Evolutionary conservation across 2,329 filamentous ascomycete species (phyloP).

Genomic region (Aureobasidium musti): DNA sequence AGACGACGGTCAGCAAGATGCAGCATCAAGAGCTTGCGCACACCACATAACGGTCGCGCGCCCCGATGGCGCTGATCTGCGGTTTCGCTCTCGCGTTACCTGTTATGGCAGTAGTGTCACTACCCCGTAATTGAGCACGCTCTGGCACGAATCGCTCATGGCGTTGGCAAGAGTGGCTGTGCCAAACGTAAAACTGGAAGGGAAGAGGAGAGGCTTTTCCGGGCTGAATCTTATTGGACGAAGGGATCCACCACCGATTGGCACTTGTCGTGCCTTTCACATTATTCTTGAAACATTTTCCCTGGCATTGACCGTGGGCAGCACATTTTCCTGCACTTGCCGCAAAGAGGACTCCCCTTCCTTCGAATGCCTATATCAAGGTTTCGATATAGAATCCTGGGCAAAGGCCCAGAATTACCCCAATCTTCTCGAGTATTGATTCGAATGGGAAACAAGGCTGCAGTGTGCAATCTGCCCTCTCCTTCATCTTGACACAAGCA

Average conservation of each 20-base stretch:
- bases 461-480: neutral
- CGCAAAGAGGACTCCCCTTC: neutral
- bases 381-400: neutral
- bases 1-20: slow-evolving; percentile 19
- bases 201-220: slow-evolving; percentile 18
- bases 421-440: too few relatives aligned
- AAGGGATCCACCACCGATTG: neutral
- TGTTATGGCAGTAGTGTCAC: neutral
- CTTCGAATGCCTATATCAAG: slow-evolving; percentile 8
- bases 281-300: neutral
- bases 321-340: neutral
- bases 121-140: slow-evolving; percentile 5
- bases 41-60: slow-evolving; percentile 1
- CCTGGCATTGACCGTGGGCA: neutral
- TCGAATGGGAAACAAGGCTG: neutral
- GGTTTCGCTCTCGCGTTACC: slow-evolving; percentile 8
- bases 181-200: neutral
- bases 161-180: slow-evolving; percentile 15
- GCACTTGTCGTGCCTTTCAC: neutral
- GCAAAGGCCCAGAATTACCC: too few relatives aligned
- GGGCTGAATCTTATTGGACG: neutral
- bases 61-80: slow-evolving; percentile 3
- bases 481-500: neutral
- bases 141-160: neutral
- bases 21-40: slow-evolving; percentile 3